Base-by-base conservation (phyloP, 1,284 basidiomycete genomes). In the Schizopora paradoxa region DNA sequence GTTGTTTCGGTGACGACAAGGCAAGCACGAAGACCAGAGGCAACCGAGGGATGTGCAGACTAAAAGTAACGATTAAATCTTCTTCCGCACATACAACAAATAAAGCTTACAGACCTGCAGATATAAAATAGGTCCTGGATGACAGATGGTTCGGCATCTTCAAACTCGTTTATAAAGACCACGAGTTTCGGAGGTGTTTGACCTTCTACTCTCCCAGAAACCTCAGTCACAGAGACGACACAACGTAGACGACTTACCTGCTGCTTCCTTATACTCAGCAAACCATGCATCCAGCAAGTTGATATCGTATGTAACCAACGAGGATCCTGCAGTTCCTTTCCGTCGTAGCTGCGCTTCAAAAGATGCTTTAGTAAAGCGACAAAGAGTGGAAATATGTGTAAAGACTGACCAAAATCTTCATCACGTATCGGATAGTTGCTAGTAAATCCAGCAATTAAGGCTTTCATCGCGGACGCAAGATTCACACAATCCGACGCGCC, bases 81-180 rank as follows among this genome's bases (percentile, higher is more conserved):
- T 28, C 2, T 5, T 7, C 22, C 16, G 10, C 6, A 22, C 26
- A 45, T 25, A 10, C 3, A 14, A 22, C 18, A 3, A 5, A 25
- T 19, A 31, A 28, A 32, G 39, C 25, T 10, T 8, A 47, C 54
- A 23, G 53, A 81, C 83, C 80, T 84, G 67, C 74, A 82, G 19
- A 86, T 79, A 47, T 81, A 73, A 36, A 86, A 74, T 6, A 85
- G 55, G 54, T 86, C 82, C 54, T 81, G 76, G 39, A 86, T 61
- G 4, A 86, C 67, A 1, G 54, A 41, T 0, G 73, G 61, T 42
- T 84, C 81, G 39, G 82, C 75, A 56, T 79, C 76, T 55, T 88
- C 84, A 52, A 88, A 84, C 41, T 82, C 77, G 47, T 83, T 79
- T 14, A 87, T 56, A 8, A 85, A 56, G 5, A 82, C 65, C 11